A percentile compares a stretch with the other conserved stretches of the same genome.
phyloP scores from a whole-genome alignment of 148 eudicot species.

The Beta vulgaris region DNA sequence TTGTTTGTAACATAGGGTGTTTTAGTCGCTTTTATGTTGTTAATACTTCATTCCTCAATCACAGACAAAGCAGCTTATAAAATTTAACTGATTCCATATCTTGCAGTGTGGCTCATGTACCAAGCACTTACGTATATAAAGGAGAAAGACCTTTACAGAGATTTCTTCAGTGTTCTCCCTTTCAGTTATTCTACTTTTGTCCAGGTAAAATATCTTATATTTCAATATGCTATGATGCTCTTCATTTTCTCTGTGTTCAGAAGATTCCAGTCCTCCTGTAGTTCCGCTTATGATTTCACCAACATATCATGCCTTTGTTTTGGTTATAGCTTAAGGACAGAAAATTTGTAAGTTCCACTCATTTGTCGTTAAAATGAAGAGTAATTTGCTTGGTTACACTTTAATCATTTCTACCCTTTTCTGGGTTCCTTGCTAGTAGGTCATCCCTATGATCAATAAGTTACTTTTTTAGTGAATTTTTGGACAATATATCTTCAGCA shows the following conservation, averaged over 20 bases:
- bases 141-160: slow-evolving; percentile 55
- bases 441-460: background rate
- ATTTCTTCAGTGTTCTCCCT: slow-evolving; percentile 52
- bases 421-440: background rate
- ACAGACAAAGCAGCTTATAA: background rate
- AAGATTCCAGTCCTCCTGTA: background rate
- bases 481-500: background rate
- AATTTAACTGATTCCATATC: background rate
- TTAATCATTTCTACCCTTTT: background rate
- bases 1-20: background rate
- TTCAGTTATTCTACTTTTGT: slow-evolving; percentile 65
- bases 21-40: background rate
- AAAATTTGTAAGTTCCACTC: background rate
- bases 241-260: background rate
- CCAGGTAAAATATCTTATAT: slow-evolving; percentile 38
- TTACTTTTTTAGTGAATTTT: background rate
- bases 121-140: slow-evolving; percentile 70
- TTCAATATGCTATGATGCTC: background rate
- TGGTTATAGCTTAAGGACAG: background rate
- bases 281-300: background rate
- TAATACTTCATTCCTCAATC: slow-evolving; percentile 1
- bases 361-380: background rate
- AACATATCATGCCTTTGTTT: background rate
- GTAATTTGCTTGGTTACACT: background rate
- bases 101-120: slow-evolving; percentile 93